Percentiles rank a stretch among this genome's conserved stretches.
Evolutionary conservation across 805 yeast species (phyloP).

Genomic region (Wickerhamiella kurtzmanii): DNA sequence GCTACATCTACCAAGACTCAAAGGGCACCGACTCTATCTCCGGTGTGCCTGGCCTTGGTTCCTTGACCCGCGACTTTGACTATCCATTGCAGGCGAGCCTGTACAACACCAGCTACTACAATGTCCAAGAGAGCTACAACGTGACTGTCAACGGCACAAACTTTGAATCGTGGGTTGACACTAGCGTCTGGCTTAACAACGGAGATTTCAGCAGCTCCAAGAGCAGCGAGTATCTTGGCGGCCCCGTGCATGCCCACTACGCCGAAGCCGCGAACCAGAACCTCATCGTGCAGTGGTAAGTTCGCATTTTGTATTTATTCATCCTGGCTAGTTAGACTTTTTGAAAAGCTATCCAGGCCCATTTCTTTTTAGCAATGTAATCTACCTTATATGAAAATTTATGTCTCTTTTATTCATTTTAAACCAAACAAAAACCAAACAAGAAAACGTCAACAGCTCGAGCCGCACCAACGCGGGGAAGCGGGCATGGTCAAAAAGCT

Average conservation of each 20-base stretch:
- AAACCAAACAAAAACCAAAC: too few relatives aligned
- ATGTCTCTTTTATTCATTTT: too few relatives aligned
- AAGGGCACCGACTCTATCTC: slow-evolving; percentile 9
- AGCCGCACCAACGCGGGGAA: not conserved
- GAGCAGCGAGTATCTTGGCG: slow-evolving; percentile 9
- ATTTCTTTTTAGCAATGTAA: too few relatives aligned
- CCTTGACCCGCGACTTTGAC: slow-evolving; percentile 4
- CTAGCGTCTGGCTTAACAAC: slow-evolving; percentile 5
- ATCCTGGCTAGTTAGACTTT: not conserved
- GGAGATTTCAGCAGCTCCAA: slow-evolving; percentile 6
- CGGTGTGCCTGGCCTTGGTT: slow-evolving; percentile 4
- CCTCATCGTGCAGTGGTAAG: slow-evolving; percentile 8
- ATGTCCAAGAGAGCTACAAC: slow-evolving; percentile 14
- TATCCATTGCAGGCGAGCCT: slow-evolving; percentile 12
- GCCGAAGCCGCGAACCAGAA: slow-evolving; percentile 11
- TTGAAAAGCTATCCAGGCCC: too few relatives aligned
- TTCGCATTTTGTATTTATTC: not conserved
- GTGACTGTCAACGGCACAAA: slow-evolving; percentile 1
- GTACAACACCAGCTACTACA: slow-evolving; percentile 3
- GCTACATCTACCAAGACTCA: slow-evolving; percentile 12
- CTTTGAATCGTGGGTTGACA: slow-evolving; percentile 15
- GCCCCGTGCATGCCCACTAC: slow-evolving; percentile 12
- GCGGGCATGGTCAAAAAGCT: not conserved
- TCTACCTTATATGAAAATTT: too few relatives aligned
- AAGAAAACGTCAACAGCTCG: too few relatives aligned